Conservation (phyloP, 352 stramenopile species). For the Phytopythium cucurbitacearum region DNA sequence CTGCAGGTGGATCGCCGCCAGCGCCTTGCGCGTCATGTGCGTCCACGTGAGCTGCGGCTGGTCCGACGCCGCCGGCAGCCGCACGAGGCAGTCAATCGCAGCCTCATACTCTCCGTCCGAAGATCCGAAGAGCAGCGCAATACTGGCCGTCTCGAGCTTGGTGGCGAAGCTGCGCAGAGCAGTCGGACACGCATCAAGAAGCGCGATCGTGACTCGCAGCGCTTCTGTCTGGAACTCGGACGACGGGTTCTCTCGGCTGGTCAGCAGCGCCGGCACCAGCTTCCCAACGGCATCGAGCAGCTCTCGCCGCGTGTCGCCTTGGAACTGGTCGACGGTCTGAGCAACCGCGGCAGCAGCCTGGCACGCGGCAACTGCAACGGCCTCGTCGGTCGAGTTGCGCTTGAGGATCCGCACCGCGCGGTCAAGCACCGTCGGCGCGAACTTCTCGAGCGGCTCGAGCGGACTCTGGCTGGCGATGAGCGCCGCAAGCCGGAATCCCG, state of each 20-base stretch:
- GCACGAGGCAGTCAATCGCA: constrained; percentile 28
- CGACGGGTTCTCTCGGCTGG: not conserved
- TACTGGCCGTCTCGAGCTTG: constrained; percentile 63
- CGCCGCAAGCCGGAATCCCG: constrained; percentile 58
- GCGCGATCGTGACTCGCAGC: constrained; percentile 36
- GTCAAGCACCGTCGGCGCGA: constrained; percentile 54
- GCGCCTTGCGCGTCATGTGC: constrained; percentile 51
- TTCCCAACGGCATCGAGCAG: constrained; percentile 57
- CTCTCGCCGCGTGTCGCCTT: constrained; percentile 52
- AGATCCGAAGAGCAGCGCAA: constrained; percentile 20
- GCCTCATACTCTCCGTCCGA: constrained; percentile 11
- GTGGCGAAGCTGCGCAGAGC: constrained; percentile 44
- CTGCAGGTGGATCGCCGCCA: constrained; percentile 61
- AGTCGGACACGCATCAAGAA: constrained; percentile 52
- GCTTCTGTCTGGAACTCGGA: constrained; percentile 17
- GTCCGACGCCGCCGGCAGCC: constrained; percentile 57
- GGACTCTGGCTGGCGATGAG: constrained; percentile 55
- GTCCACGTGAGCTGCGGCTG: constrained; percentile 60
- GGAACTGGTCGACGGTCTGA: constrained; percentile 43
- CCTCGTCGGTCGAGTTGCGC: constrained; percentile 40
- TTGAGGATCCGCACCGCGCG: constrained; percentile 67
- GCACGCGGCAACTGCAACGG: constrained; percentile 28
- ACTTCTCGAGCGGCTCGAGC: constrained; percentile 51
- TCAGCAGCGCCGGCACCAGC: constrained; percentile 48
- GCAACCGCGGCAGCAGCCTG: constrained; percentile 42